phyloP scores from a whole-genome alignment of 352 stramenopile species.

The Globisporangium megalacanthum region DNA sequence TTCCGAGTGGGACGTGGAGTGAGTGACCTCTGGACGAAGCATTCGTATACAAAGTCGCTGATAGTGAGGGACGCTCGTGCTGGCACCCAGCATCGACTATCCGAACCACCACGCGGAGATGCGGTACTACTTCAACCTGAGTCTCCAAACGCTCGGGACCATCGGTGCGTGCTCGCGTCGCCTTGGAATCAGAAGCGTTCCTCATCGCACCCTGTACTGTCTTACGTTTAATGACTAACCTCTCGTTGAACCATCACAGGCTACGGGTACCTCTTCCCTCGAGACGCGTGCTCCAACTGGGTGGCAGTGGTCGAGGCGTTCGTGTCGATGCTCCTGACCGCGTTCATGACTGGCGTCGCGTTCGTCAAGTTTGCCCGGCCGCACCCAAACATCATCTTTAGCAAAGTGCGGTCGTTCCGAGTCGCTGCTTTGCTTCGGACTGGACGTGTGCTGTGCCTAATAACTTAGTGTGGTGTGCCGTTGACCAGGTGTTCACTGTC shows the following conservation, averaged over 20 bases:
- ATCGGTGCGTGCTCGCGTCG: conserved; percentile 21
- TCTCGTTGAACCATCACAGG: conserved; percentile 13
- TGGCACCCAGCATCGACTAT: conserved; percentile 1
- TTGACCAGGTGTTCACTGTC: conserved; percentile 33
- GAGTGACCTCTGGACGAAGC: neutral
- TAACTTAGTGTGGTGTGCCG: neutral
- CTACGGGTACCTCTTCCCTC: conserved; percentile 41
- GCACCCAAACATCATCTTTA: conserved; percentile 42
- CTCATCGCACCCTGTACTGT: neutral
- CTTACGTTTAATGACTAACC: neutral
- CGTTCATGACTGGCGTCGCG: conserved; percentile 53
- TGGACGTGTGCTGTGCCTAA: neutral
- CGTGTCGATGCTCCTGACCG: conserved; percentile 47
- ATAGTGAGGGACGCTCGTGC: neutral
- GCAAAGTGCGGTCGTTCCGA: conserved; percentile 15
- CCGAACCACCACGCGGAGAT: conserved; percentile 8
- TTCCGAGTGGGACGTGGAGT: neutral
- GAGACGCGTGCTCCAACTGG: conserved; percentile 46
- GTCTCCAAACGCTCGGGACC: conserved; percentile 52
- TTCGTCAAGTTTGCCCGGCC: conserved; percentile 62
- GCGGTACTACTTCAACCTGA: conserved; percentile 59
- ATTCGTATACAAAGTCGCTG: no score
- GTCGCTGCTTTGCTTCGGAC: neutral
- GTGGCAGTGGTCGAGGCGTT: conserved; percentile 45
- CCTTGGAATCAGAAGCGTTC: neutral